Evolutionary conservation across 2,329 filamentous ascomycete genomes (phyloP), one percentile per base, ranked within the genome.

Genomic region (Aspergillus transmontanensis): DNA sequence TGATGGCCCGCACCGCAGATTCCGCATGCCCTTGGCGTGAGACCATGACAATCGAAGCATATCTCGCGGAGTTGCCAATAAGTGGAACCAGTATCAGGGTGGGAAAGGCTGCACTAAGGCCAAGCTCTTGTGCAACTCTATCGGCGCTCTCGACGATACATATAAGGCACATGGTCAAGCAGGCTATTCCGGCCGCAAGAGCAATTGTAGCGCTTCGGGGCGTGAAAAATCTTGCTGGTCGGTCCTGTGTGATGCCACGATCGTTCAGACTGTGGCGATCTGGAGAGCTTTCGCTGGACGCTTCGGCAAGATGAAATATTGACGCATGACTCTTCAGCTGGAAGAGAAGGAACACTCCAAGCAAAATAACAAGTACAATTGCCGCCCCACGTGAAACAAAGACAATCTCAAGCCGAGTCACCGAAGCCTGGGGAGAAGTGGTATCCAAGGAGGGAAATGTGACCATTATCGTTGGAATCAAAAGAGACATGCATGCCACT

Each of bases 401-500:
- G 2, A 65, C 48, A 7, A 67, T 53, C 4, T 68, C 61, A 19
- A 63, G 60, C 6, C 34, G 57, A 6, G 58, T 60, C 14, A 60
- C 58, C 5, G 54, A 21, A 10, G 58, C 58, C 9, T 39, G 41
- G 21, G 54, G 50, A 4, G 61, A 41, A 11, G 62, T 51, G 43
- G 53, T 56, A 9, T 66, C 48, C 16, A 61, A 34, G 6, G 68
- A 69, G 3, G 63, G 59, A n/a, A 68, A 67, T 2, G 66, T 61
- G 23, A 66, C 61, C 63, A 67, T 68, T 3, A 66, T 59, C 2
- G 66, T 66, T 30, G 68, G 66, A 16, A 68, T 55, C 4, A 66
- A 60, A 43, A 69, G 58, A 3, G 67, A 57, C 16, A 69, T 67
- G 39, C 65, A 68, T 10, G 66, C 65, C 9, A 67, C 62, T 51